A percentile compares a stretch with the other conserved stretches of the same genome.
Conservation (phyloP, 441 rosid genomes). For the Flueggea neowawraea region DNA sequence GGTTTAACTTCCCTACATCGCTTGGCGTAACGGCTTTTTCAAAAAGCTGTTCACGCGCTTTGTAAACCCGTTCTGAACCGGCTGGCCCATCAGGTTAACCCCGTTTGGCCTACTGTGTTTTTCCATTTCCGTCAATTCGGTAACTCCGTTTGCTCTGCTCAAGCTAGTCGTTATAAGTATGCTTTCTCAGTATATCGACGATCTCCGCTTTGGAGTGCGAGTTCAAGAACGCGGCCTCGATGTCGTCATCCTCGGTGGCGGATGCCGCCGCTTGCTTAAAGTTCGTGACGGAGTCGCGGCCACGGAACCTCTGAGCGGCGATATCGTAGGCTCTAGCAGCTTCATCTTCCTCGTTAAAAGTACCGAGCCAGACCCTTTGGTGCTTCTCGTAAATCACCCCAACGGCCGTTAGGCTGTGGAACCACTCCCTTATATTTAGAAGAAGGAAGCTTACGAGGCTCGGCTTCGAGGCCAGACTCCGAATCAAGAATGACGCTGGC, state of each 20-base stretch:
- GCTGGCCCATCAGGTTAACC: neutral
- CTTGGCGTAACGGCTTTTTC: constrained; percentile 92
- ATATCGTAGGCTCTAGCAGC: constrained; percentile 84
- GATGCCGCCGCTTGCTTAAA: constrained; percentile 38
- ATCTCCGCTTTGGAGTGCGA: constrained; percentile 90
- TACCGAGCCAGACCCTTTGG: constrained; percentile 94
- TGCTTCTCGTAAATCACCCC: constrained; percentile 99
- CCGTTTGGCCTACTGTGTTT: neutral
- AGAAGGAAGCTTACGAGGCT: constrained; percentile 87
- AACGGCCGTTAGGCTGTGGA: constrained; percentile 95
- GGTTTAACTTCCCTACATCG: constrained; percentile 92
- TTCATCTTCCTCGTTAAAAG: constrained; percentile 84
- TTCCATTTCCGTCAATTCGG: constrained; percentile 20
- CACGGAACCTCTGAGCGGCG: constrained; percentile 85
- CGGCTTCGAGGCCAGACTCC: constrained; percentile 76
- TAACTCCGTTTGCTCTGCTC: constrained; percentile 65
- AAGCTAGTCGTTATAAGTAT: constrained; percentile 79
- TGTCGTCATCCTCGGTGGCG: constrained; percentile 29
- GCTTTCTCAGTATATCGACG: constrained; percentile 94
- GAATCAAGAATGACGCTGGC: constrained; percentile 63
- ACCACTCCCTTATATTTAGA: constrained; percentile 95
- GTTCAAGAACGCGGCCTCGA: constrained; percentile 52
- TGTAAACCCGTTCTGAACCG: constrained; percentile 13
- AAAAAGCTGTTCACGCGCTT: constrained; percentile 66
- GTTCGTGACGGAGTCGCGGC: constrained; percentile 83